Evolutionary conservation across 208 protist genomes (phyloP).

Genomic region (Phytomonas sp.): DNA sequence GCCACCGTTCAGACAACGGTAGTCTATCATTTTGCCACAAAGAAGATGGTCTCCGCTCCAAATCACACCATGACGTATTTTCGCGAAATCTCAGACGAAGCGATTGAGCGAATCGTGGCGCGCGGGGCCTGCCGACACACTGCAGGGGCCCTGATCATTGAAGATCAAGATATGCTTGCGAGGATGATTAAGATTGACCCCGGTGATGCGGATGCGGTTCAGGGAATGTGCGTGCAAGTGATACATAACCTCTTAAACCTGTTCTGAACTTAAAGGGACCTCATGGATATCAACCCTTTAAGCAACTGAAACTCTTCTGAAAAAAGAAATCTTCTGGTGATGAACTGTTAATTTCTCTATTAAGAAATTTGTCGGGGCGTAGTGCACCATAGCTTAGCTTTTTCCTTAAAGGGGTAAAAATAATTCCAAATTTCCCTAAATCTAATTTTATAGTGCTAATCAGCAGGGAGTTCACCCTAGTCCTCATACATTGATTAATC

Average conservation of each 20-base stretch:
- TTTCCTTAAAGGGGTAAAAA: background rate
- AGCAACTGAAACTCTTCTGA: background rate
- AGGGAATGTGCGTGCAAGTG: constrained; percentile 29
- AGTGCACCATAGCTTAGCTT: background rate
- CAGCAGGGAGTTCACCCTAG: no score
- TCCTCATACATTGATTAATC: background rate
- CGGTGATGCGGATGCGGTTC: constrained; percentile 38
- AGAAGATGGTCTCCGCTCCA: constrained; percentile 16
- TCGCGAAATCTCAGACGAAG: constrained; percentile 27
- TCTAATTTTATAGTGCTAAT: no score
- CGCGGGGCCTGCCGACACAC: constrained; percentile 36
- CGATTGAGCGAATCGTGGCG: constrained; percentile 42
- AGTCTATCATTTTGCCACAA: constrained; percentile 27
- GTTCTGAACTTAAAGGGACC: background rate
- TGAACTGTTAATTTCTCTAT: constrained; percentile 2
- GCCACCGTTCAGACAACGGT: constrained; percentile 61
- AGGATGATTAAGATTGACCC: constrained; percentile 36
- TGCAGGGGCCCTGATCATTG: constrained; percentile 70
- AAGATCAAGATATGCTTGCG: constrained; percentile 59
- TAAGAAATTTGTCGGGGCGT: constrained; percentile 2
- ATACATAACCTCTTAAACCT: constrained; percentile 21
- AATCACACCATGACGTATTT: constrained; percentile 67
- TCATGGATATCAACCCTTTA: background rate
- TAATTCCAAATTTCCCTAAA: background rate
- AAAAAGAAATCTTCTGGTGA: background rate